Base-by-base conservation (phyloP, 1,139 yeast species). In the Candida anutae region DNA sequence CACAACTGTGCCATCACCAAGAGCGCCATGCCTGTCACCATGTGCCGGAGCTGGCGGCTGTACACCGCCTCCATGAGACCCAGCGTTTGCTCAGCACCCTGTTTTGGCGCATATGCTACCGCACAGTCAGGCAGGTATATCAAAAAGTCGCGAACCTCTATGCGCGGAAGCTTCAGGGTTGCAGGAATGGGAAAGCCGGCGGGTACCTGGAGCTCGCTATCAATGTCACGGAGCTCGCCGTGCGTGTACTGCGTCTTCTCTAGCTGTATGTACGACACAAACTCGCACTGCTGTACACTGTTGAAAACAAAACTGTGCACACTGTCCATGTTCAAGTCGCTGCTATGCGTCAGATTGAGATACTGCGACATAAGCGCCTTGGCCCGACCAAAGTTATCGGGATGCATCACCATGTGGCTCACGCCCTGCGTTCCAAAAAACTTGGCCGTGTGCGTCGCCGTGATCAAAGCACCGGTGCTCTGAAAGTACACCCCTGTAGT, bases 51-150 rank as follows among this genome's bases (percentile, higher is more conserved):
- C 28, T 63, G 49, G 15, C 46, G 42, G 27, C 67, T 57, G 27
- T 60, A 63, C 4, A 74, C 62, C 40, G 75, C 84, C 30, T 58
- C 53, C 35, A 74, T 69, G 13, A 69, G 58, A 1, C 95, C 95
- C n/a, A 38, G 40, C 1, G 22, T 25, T 17, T 17, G 19, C n/a
- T n/a, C n/a, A n/a, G n/a, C n/a, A n/a, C n/a, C n/a, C n/a, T n/a
- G n/a, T n/a, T n/a, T n/a, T 13, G 15, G 9, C 3, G 39, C 32
- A 8, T 83, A 38, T 1, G 69, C 50, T 3, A 79, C 48, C 0
- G 88, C 94, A 58, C 97, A 88, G 47, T 88, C 95, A 0, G 96
- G 96, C 0, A 95, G 84, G 45, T 82, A 87, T 13, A 84, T 36
- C 15, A 83, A 38, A 5, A 80, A 83, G 6, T 67, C 55, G 5